Conservation (phyloP, 2,329 filamentous ascomycete genomes). For the Biscogniauxia marginata region DNA sequence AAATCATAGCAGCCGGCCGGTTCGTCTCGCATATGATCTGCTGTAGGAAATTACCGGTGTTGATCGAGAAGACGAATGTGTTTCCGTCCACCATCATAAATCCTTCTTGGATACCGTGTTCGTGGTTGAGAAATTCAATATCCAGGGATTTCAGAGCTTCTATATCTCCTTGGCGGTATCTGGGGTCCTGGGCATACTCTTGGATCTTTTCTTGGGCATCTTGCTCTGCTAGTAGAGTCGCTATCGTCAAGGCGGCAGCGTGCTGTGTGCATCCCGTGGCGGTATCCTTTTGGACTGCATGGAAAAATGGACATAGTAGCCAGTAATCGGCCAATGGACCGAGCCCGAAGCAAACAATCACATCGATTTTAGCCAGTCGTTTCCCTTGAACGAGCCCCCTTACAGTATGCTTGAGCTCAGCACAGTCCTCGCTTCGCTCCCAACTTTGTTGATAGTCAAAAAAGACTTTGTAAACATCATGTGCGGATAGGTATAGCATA, state of each 20-base stretch:
- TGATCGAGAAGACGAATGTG: not conserved
- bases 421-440: too few species aligned
- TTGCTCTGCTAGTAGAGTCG: not conserved
- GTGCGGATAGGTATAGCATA: too few species aligned
- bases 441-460: too few species aligned
- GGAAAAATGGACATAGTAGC: too few species aligned
- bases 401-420: too few species aligned
- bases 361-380: too few species aligned
- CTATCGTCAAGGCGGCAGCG: not conserved
- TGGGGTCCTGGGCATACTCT: not conserved
- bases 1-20: slow-evolving; percentile 4
- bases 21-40: slow-evolving; percentile 3
- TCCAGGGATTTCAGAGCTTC: not conserved
- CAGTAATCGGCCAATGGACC: too few species aligned
- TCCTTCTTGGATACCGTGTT: slow-evolving; percentile 1
- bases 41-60: not conserved
- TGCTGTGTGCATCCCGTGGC: not conserved
- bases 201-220: not conserved
- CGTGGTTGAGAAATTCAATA: not conserved
- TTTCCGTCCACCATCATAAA: not conserved
- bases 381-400: too few species aligned
- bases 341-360: too few species aligned
- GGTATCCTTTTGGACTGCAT: not conserved
- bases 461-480: too few species aligned
- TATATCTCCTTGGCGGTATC: not conserved